Percentiles rank a stretch among this genome's conserved stretches.
Conservation (phyloP, 2,329 filamentous ascomycete species). For the Colletotrichum higginsianum region DNA sequence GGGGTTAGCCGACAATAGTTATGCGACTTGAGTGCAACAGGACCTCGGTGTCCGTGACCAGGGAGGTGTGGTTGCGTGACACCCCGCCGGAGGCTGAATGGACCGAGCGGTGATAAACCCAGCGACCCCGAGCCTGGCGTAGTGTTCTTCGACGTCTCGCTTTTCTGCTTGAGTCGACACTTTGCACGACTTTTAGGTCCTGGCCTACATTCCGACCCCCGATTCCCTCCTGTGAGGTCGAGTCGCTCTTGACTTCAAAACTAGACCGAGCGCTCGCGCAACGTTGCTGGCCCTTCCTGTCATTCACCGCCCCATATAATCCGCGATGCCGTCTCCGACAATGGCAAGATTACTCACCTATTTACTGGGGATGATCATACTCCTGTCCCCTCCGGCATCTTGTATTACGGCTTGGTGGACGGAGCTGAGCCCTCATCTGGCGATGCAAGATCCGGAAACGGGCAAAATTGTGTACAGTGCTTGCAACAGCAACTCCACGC, state of each 20-base stretch:
- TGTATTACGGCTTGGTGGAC: constrained; percentile 55
- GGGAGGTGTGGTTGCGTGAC: constrained; percentile 1
- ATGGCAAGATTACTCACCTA: not conserved
- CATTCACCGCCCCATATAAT: not conserved
- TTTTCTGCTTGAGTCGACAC: constrained; percentile 1
- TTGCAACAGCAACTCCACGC: constrained; percentile 50
- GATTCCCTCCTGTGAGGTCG: constrained; percentile 9
- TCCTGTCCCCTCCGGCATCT: constrained; percentile 45
- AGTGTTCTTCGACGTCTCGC: not conserved
- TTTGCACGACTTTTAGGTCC: constrained; percentile 13
- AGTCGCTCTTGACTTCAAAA: not conserved
- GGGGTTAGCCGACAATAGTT: constrained; percentile 24
- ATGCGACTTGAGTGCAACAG: constrained; percentile 3
- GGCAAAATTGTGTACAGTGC: constrained; percentile 54
- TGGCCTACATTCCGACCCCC: not conserved
- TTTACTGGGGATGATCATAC: constrained; percentile 16
- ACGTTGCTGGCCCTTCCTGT: constrained; percentile 9
- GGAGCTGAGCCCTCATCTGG: constrained; percentile 50
- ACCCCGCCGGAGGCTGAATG: constrained; percentile 21
- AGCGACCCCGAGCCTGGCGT: constrained; percentile 5
- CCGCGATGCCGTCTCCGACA: no score
- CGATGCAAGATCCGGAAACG: constrained; percentile 55
- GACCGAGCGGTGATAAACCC: constrained; percentile 27
- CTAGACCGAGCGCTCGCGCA: not conserved
- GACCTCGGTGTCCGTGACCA: constrained; percentile 9